phyloP scores from a whole-genome alignment of 495 filamentous ascomycete genomes.

The Rostrohypoxylon terebratum region DNA sequence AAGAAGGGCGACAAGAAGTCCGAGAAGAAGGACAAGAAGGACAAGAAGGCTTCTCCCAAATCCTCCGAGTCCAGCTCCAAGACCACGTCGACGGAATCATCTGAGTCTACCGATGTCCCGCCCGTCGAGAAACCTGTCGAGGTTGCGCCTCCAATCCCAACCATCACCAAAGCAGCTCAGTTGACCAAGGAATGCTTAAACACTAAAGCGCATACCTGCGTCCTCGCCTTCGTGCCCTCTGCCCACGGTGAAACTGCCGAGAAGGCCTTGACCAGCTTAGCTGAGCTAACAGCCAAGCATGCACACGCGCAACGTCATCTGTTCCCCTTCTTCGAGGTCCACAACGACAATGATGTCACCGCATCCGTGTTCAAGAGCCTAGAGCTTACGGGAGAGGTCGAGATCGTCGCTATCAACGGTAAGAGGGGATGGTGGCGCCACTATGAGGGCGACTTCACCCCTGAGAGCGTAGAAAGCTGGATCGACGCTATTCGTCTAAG shows the following conservation, averaged over 20 bases:
- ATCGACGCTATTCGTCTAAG: constrained; percentile 88
- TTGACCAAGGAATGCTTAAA: constrained; percentile 79
- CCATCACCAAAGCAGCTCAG: constrained; percentile 64
- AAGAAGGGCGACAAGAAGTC: constrained; percentile 64
- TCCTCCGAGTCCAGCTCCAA: constrained; percentile 58
- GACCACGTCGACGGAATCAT: constrained; percentile 53
- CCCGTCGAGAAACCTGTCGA: constrained; percentile 59
- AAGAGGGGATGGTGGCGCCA: constrained; percentile 87
- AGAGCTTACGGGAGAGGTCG: constrained; percentile 66
- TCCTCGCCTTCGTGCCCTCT: constrained; percentile 80
- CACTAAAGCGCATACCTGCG: constrained; percentile 82
- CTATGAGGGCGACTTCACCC: constrained; percentile 70
- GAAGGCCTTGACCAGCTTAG: constrained; percentile 72
- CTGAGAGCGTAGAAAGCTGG: constrained; percentile 79
- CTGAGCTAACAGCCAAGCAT: constrained; percentile 81
- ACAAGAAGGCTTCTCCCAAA: constrained; percentile 60
- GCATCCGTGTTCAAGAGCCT: constrained; percentile 69
- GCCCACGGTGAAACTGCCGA: constrained; percentile 63
- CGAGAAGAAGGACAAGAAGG: constrained; percentile 65
- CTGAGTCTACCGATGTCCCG: constrained; percentile 57
- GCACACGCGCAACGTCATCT: constrained; percentile 70
- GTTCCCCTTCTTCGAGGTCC: constrained; percentile 85
- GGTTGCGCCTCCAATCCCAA: constrained; percentile 65
- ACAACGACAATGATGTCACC: constrained; percentile 69
- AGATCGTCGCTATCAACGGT: constrained; percentile 85